Percentiles rank a stretch among this genome's conserved stretches.
These are phyloP conservation scores for Dipteronia sinensis DNA, from an alignment of 345 rosid species.

Conservation along the genomic window DNA sequence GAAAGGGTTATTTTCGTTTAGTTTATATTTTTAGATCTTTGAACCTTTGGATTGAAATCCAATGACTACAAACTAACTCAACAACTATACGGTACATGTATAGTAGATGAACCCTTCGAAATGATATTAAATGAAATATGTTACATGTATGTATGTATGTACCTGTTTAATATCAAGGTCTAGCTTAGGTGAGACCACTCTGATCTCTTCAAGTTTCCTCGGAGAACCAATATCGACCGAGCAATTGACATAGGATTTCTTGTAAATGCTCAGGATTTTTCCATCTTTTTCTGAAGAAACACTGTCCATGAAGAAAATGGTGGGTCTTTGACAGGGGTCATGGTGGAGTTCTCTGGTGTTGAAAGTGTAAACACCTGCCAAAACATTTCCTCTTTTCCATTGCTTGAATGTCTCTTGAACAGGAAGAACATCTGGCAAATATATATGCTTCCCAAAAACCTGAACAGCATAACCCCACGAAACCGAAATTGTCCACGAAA, in stretches of 20 bases:
- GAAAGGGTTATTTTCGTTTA: no score
- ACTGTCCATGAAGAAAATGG: conserved; percentile 60
- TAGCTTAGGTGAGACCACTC: conserved; percentile 60
- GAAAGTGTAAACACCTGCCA: conserved; percentile 50
- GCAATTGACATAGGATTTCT: conserved; percentile 52
- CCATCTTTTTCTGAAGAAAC: conserved; percentile 29
- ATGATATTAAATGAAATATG: no score
- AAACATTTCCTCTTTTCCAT: conserved; percentile 45
- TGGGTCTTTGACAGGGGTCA: conserved; percentile 74
- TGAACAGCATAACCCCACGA: conserved; percentile 90
- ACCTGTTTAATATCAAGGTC: conserved; percentile 62
- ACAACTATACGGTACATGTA: no score
- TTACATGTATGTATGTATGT: not conserved
- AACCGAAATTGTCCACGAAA: conserved; percentile 77
- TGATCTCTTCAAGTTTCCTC: conserved; percentile 59
- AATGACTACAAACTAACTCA: no score
- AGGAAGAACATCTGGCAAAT: conserved; percentile 47
- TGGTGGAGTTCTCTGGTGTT: conserved; percentile 51
- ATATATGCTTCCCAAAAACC: conserved; percentile 47
- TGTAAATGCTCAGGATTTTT: conserved; percentile 48
- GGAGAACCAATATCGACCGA: conserved; percentile 48
- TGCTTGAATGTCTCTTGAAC: conserved; percentile 66
- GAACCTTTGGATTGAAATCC: no score
- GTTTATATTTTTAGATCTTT: no score
- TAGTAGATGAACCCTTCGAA: no score